Evolutionary conservation across 805 yeast genomes (phyloP).

Genomic region (Teunomyces gatunensis): DNA sequence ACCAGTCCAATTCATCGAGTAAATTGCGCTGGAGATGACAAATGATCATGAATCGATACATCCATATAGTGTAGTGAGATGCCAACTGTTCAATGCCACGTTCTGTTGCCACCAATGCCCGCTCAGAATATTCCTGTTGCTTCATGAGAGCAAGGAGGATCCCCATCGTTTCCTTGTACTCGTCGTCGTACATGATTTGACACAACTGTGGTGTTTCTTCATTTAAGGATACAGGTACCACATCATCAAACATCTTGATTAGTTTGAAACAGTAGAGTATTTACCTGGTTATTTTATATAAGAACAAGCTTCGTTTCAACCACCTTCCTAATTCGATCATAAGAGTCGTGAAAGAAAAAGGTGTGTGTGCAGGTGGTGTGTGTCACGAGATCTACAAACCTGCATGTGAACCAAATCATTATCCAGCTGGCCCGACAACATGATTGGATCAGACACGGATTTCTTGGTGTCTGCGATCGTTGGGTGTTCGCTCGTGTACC

Average conservation of each 20-base stretch:
- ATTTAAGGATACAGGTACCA: constrained; percentile 41
- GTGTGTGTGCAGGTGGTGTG: too few species aligned
- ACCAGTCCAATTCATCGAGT: constrained; percentile 69
- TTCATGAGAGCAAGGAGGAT: constrained; percentile 58
- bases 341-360: not conserved
- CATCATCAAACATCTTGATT: constrained; percentile 34
- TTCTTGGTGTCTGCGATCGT: constrained; percentile 15
- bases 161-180: constrained; percentile 63
- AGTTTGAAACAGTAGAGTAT: not conserved
- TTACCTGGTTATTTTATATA: not conserved
- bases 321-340: not conserved
- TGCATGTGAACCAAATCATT: too few species aligned
- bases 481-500: constrained; percentile 18
- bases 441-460: constrained; percentile 7
- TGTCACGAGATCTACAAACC: too few species aligned
- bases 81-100: constrained; percentile 66
- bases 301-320: not conserved
- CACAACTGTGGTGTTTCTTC: constrained; percentile 52
- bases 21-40: constrained; percentile 35
- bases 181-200: constrained; percentile 68
- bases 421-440: not conserved
- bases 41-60: constrained; percentile 57
- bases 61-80: constrained; percentile 93
- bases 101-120: constrained; percentile 69
- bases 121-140: constrained; percentile 57